These are phyloP conservation scores for Suhomyces ambrosiae DNA, from an alignment of 1,139 yeast species.

Conservation along the genomic window DNA sequence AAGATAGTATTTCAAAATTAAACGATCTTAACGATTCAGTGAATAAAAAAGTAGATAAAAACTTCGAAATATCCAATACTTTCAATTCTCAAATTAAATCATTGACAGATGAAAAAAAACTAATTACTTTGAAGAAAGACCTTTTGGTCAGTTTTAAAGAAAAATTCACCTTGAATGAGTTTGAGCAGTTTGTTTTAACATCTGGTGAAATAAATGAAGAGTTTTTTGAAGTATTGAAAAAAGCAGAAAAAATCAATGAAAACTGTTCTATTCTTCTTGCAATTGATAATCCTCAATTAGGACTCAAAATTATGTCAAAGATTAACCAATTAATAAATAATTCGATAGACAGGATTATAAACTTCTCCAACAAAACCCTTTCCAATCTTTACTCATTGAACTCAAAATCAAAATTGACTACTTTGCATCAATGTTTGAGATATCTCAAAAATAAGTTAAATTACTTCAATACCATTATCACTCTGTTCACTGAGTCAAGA, in stretches of 20 bases:
- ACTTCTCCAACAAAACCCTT: slow-evolving; percentile 38
- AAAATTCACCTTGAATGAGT: slow-evolving; percentile 69
- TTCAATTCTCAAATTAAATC: slow-evolving; percentile 41
- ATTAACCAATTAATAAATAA: slow-evolving; percentile 53
- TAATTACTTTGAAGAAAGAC: slow-evolving; percentile 53
- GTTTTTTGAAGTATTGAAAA: slow-evolving; percentile 62
- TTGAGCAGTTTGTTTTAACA: slow-evolving; percentile 62
- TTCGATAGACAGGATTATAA: slow-evolving; percentile 53
- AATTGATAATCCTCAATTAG: slow-evolving; percentile 70
- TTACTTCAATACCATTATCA: slow-evolving; percentile 54
- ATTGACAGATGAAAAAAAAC: slow-evolving; percentile 44
- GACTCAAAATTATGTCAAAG: slow-evolving; percentile 66
- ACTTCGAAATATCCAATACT: slow-evolving; percentile 23
- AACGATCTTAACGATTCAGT: slow-evolving; percentile 34
- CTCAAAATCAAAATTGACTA: slow-evolving; percentile 28
- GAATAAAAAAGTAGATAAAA: slow-evolving; percentile 39
- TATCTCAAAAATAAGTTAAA: slow-evolving; percentile 43
- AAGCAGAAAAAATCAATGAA: slow-evolving; percentile 64
- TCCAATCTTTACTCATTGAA: slow-evolving; percentile 39
- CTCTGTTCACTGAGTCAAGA: slow-evolving; percentile 53
- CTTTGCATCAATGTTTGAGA: slow-evolving; percentile 37
- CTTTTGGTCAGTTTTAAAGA: slow-evolving; percentile 60
- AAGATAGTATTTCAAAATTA: slow-evolving; percentile 42
- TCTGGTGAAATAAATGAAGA: slow-evolving; percentile 51
- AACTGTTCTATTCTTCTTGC: slow-evolving; percentile 71